Evolutionary conservation across 208 protist species (phyloP), one percentile per base, ranked within the genome.

Genomic region (Crithidia thermophila): DNA sequence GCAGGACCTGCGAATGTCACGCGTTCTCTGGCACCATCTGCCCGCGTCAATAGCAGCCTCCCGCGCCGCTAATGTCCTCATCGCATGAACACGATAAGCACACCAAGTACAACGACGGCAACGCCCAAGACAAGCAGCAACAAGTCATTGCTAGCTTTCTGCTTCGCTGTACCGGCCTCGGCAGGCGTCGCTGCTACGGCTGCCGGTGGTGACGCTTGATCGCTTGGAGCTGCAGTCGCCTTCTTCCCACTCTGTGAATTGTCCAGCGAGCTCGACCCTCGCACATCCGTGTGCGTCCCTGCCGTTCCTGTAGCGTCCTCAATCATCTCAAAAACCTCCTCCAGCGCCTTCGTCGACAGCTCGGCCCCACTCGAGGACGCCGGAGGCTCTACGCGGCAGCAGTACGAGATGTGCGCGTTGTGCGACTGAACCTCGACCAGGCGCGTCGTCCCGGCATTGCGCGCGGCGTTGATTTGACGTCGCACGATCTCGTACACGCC

Each of bases 271-370:
- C 0, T 34, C 23, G 53, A 45, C 21, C 40, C 40, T 4, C 67
- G 7, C 21, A 85, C 37, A 45, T 81, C 74, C 30, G 42, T 70
- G 10, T 23, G 42, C 23, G 36, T 9, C 30, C 80, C 57, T 9
- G 33, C 42, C 42, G 77, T 67, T 23, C 79, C 83, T 27, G 76
- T 67, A 9, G 70, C 79, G 23, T 89, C 83, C 67, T 89, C 83
- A 40, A 89, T 79, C 43, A 85, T 60, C 39, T 89, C 76, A 23
- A 51, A 52, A 28, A 89, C 49, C 28, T 72, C 69, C 16, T 21
- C 49, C 63, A 68, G 75, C 28, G 77, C 47, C 10, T 53, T 27
- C 16, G 61, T 25, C 11, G 67, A 61, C 21, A 79, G 2, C 0
- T 25, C 39, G 60, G 18, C 20, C 23, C 9, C 34, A 36, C 18